These are phyloP conservation scores for Septoria petroselini DNA, from an alignment of 2,329 filamentous ascomycete species.

Conservation along the genomic window DNA sequence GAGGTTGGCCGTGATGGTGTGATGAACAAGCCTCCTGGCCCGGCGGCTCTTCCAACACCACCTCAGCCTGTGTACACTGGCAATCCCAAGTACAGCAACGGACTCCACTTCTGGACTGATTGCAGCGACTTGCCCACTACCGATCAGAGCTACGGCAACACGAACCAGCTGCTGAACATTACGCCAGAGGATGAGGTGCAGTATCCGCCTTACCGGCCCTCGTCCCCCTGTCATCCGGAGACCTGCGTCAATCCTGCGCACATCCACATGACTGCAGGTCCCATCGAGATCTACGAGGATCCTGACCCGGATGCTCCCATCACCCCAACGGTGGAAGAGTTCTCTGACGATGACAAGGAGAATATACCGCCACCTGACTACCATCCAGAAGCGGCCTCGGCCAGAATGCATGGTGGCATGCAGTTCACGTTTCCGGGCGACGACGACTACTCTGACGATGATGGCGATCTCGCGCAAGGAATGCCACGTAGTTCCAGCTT, in stretches of 20 bases:
- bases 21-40: background rate
- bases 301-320: background rate
- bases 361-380: conserved; percentile 20
- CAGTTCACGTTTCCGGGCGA: background rate
- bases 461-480: conserved; percentile 12
- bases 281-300: conserved; percentile 2
- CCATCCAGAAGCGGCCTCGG: conserved; percentile 4
- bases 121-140: conserved; percentile 32
- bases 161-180: conserved; percentile 31
- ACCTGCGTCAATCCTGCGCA: conserved; percentile 15
- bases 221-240: conserved; percentile 6
- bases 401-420: conserved; percentile 5
- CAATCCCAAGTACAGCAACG: background rate
- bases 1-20: conserved; percentile 2
- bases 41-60: conserved; percentile 19
- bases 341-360: conserved; percentile 23
- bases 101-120: conserved; percentile 14
- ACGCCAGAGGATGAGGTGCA: conserved; percentile 16
- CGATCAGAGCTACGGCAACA: conserved; percentile 36
- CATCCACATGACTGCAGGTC: conserved; percentile 9
- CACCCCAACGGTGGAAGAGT: background rate
- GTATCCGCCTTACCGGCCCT: conserved; percentile 1
- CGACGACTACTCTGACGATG: conserved; percentile 6
- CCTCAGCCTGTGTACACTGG: conserved; percentile 20
- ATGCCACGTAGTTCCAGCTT: conserved; percentile 18